A percentile compares a stretch with the other conserved stretches of the same genome.
These are phyloP conservation scores for Allium sativum DNA, from an alignment of 106 monocot genomes.

Conservation along the genomic window DNA sequence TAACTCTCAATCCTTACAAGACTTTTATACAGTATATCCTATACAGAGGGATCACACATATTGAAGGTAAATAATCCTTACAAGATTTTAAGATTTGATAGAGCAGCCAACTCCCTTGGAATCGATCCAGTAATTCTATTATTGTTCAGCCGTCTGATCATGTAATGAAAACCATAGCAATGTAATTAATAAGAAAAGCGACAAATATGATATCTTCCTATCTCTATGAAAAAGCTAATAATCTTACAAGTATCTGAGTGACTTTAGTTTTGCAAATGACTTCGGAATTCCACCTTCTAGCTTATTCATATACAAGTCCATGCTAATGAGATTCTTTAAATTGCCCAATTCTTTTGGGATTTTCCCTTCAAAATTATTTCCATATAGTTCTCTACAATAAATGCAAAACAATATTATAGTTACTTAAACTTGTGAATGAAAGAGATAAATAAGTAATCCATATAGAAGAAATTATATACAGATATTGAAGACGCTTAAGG, in stretches of 20 bases:
- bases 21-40: too few relatives aligned
- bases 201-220: not conserved
- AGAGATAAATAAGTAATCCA: not conserved
- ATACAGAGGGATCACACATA: too few relatives aligned
- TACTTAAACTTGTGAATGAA: not conserved
- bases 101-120: constrained; percentile 64
- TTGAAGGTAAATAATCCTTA: constrained; percentile 23
- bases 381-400: constrained; percentile 69
- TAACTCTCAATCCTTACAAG: not conserved
- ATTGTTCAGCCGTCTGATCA: constrained; percentile 70
- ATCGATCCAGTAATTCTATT: constrained; percentile 74
- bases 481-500: constrained; percentile 76
- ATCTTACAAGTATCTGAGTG: constrained; percentile 77
- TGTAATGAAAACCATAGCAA: not conserved
- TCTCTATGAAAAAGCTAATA: not conserved
- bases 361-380: constrained; percentile 79
- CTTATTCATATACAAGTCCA: constrained; percentile 79
- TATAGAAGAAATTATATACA: constrained; percentile 21
- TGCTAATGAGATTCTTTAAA: constrained; percentile 75
- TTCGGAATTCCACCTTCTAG: constrained; percentile 74
- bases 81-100: constrained; percentile 85
- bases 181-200: not conserved
- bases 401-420: too few relatives aligned
- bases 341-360: constrained; percentile 76
- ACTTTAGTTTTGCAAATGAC: constrained; percentile 70